Conservation (phyloP, 2,329 filamentous ascomycete genomes). For the Pseudofabraea citricarpa region DNA sequence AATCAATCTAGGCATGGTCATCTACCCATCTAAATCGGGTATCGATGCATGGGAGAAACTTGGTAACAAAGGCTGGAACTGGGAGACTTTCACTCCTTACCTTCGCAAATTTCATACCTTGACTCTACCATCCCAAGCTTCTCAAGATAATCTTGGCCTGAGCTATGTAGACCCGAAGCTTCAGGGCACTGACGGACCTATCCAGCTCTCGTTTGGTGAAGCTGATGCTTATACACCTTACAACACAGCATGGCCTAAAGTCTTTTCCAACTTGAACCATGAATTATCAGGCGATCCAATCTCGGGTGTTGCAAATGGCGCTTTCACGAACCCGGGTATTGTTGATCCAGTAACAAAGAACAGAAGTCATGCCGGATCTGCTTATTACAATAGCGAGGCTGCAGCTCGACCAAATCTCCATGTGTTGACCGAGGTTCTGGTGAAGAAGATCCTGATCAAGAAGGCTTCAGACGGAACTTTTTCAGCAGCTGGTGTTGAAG, state of each 20-base stretch:
- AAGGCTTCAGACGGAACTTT: not conserved
- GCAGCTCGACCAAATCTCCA: slow-evolving; percentile 56
- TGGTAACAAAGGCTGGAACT: slow-evolving; percentile 37
- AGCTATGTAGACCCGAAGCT: slow-evolving; percentile 5
- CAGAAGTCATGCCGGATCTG: slow-evolving; percentile 15
- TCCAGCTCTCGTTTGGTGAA: slow-evolving; percentile 11
- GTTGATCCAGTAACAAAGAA: slow-evolving; percentile 15
- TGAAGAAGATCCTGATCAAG: slow-evolving; percentile 55
- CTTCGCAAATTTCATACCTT: slow-evolving; percentile 30
- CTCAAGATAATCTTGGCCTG: slow-evolving; percentile 3
- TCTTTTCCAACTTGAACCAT: slow-evolving; percentile 3
- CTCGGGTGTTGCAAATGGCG: slow-evolving; percentile 22
- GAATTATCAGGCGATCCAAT: slow-evolving; percentile 4
- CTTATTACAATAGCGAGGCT: slow-evolving; percentile 16
- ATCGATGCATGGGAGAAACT: slow-evolving; percentile 34
- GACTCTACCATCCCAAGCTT: slow-evolving; percentile 4
- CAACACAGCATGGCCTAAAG: slow-evolving; percentile 4
- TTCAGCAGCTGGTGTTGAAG: slow-evolving; percentile 6
- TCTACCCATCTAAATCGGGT: slow-evolving; percentile 17
- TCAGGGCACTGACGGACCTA: slow-evolving; percentile 8
- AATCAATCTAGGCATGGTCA: slow-evolving; percentile 29
- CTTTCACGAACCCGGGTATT: slow-evolving; percentile 17
- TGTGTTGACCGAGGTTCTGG: slow-evolving; percentile 79
- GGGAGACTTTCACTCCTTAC: slow-evolving; percentile 32
- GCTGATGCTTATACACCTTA: slow-evolving; percentile 4